Base-by-base conservation (phyloP, 2,329 filamentous ascomycete species). In the Sclerotinia borealis region DNA sequence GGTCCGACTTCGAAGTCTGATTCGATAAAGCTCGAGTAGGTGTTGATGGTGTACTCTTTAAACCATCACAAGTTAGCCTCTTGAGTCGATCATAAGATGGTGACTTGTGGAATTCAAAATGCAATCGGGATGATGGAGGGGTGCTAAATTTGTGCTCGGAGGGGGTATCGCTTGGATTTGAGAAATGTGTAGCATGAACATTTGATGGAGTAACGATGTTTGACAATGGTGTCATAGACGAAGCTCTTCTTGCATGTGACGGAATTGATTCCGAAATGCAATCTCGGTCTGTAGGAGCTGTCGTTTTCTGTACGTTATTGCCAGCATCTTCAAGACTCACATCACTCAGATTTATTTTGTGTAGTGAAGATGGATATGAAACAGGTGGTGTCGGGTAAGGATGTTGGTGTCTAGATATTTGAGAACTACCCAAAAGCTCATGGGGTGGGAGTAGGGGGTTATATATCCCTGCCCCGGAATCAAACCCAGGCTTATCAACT, bases 21-120 rank as follows among this genome's bases (percentile, higher is more conserved):
- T 83, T 81, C 59, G 83, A 78, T 73, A 93, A 85, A 65, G 93
- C 90, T 78, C 93, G 88, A 68, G 92, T 93, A 63, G 93, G 96
- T 70, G 93, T 93, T 66, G 92, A 88, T 70, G 92, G 90, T 71
- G 91, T 95, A 81, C 92, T 96, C 93, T 97, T 96, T 81, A 86
- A 76, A 77, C 81, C 81, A 83, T 86, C 85, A 83, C 87, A 83
- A 85, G 92, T 97, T 92, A 97, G 93, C 90, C 88, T 89, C 81
- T 85, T 90, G 77, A 89, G 83, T 80, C 85, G 83, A 78, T 84
- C 82, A 81, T 85, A 80, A 75, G 86, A 85, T 76, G 84, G 83
- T 78, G 84, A 87, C 75, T 83, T 74, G 75, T 76, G 73, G 34
- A 63, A 60, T 75, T 77, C 77, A 74, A 77, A 77, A 76, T 76